Evolutionary conservation across 805 yeast species (phyloP), one percentile per base, ranked within the genome.

Genomic region (Wickerhamomyces bisporus): DNA sequence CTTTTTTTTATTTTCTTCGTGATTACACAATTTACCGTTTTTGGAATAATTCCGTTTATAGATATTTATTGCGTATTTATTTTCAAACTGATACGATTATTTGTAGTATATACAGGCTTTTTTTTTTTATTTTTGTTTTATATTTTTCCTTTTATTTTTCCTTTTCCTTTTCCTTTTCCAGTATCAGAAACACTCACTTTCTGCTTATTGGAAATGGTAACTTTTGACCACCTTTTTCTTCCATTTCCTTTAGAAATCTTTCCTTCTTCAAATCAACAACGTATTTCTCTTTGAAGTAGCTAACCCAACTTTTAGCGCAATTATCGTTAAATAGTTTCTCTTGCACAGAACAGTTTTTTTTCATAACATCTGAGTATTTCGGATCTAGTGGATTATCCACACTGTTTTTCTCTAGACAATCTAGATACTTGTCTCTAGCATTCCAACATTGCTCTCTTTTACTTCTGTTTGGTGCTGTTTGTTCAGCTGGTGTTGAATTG

Each of bases 231-330:
- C 87, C 86, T 45, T 79, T 78, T 15, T 74, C 78, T 53, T 82
- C 86, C 50, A 86, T 77, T 56, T 83, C 79, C 39, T 71, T 72
- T 52, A 86, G 60, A 60, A 84, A 80, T 47, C 72, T 68, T 46
- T 77, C 83, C 60, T 82, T 79, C 50, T 77, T 76, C 44, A 77
- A 64, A 49, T 87, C 96, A 42, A 78, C 81, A 28, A 79, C 82
- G 50, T 96, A 75, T 60, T 88, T 89, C 60, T 87, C 91, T 57
- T 88, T 91, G 68, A 91, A 89, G 59, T 89, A 88, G 43, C 81
- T 71, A 44, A 77, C 87, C 98, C 98, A 89, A 38, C 88, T 77
- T 12, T 79, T 77, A 9, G 86, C 87, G 61, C 98, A 89, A 48
- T 79, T 77, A n/a, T 68, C 58, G 42, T 83, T 77, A 48, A 86